Conservation (phyloP, 257 asterid genomes). For the Nicotiana noctiflora region DNA sequence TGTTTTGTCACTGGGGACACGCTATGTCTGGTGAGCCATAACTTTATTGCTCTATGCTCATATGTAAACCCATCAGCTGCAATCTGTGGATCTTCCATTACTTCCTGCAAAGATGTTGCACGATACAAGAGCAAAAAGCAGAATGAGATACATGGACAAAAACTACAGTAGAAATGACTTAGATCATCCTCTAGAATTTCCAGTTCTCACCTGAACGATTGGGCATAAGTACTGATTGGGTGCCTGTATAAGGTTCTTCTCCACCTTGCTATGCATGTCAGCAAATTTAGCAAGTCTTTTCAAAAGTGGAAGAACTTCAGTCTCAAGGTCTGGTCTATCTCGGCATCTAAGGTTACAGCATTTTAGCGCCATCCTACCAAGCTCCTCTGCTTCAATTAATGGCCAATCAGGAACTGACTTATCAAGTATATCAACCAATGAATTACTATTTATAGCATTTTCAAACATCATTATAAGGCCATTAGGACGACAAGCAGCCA, state of each 20-base stretch:
- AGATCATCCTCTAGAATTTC: neutral
- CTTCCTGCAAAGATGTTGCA: slow-evolving; percentile 46
- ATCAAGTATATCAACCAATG: slow-evolving; percentile 48
- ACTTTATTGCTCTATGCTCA: slow-evolving; percentile 60
- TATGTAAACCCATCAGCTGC: slow-evolving; percentile 92
- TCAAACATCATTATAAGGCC: slow-evolving; percentile 63
- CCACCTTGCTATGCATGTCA: slow-evolving; percentile 23
- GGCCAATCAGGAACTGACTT: slow-evolving; percentile 70
- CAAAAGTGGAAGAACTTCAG: slow-evolving; percentile 67
- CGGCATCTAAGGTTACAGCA: slow-evolving; percentile 78
- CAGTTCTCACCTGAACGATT: slow-evolving; percentile 56
- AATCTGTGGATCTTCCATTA: slow-evolving; percentile 74
- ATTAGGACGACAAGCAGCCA: slow-evolving; percentile 55
- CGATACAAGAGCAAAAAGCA: neutral
- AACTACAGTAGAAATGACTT: neutral
- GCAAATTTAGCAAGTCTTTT: slow-evolving; percentile 62
- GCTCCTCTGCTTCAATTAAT: slow-evolving; percentile 49
- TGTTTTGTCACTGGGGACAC: slow-evolving; percentile 72
- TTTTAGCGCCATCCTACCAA: slow-evolving; percentile 47
- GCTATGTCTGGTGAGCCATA: slow-evolving; percentile 53
- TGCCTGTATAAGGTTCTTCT: slow-evolving; percentile 24
- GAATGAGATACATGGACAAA: slow-evolving; percentile 8
- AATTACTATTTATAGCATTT: slow-evolving; percentile 42
- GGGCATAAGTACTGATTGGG: slow-evolving; percentile 82
- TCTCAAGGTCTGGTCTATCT: slow-evolving; percentile 85